Evolutionary conservation across 169 alveolate species (phyloP).

Genomic region (Plasmodium gonderi): DNA sequence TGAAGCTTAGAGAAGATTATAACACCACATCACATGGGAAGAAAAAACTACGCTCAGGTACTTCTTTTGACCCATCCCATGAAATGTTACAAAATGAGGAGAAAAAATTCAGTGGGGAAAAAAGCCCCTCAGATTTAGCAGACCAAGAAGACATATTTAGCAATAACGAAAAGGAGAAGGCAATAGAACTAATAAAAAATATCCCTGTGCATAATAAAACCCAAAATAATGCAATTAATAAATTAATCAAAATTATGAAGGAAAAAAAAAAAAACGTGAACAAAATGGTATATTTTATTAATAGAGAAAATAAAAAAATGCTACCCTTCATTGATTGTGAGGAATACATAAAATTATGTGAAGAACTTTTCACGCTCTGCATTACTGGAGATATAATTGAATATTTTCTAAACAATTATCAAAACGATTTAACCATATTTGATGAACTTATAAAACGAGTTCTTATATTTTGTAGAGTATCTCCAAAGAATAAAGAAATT

Average conservation of each 20-base stretch:
- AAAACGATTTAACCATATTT: slow-evolving; percentile 21
- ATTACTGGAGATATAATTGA: slow-evolving; percentile 80
- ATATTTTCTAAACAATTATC: slow-evolving; percentile 76
- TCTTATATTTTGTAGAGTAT: slow-evolving; percentile 94
- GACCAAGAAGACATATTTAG: neutral
- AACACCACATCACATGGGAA: slow-evolving; percentile 48
- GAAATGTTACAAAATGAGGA: neutral
- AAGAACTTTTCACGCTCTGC: slow-evolving; percentile 52
- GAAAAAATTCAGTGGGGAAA: neutral
- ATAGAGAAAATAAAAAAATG: slow-evolving; percentile 72
- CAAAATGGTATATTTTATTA: slow-evolving; percentile 16
- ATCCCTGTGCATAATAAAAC: neutral
- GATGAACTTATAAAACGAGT: slow-evolving; percentile 49
- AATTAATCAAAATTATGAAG: slow-evolving; percentile 5
- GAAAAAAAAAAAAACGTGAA: neutral
- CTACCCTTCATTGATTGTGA: slow-evolving; percentile 64
- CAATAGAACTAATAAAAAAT: neutral
- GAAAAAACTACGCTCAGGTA: too few species aligned
- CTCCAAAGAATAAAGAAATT: slow-evolving; percentile 96
- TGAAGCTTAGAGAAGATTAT: slow-evolving; percentile 80
- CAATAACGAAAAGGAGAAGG: neutral
- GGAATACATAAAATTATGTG: slow-evolving; percentile 26
- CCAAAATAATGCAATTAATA: neutral
- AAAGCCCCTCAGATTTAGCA: neutral
- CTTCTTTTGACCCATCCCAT: too few species aligned